Evolutionary conservation across 202 grass and related monocot genomes (phyloP).

Genomic region (Panicum virgatum): DNA sequence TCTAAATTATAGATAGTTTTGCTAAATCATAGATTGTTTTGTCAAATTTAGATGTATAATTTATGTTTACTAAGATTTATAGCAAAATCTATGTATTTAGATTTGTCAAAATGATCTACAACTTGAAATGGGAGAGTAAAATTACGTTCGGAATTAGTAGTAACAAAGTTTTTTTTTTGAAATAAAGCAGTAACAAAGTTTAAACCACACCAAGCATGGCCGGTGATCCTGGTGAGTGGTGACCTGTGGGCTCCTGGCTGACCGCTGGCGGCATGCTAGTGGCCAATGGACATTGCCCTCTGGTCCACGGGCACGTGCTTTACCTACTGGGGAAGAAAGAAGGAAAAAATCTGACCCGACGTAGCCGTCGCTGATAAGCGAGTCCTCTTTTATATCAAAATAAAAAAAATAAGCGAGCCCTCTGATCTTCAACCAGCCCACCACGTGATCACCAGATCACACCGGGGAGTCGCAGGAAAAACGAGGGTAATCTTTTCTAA

Average conservation of each 20-base stretch:
- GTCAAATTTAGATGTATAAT: too few species aligned
- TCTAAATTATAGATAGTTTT: too few species aligned
- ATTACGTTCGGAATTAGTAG: neutral
- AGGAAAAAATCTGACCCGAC: neutral
- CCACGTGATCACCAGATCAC: neutral
- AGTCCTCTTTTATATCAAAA: too few species aligned
- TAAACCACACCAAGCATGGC: neutral
- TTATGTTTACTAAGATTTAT: too few species aligned
- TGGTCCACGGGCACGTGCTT: neutral
- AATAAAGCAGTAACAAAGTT: too few species aligned
- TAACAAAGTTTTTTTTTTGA: too few species aligned
- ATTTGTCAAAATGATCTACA: too few species aligned
- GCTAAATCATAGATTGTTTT: too few species aligned
- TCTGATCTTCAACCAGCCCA: conserved; percentile 1
- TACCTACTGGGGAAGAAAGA: neutral
- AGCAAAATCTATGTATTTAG: too few species aligned
- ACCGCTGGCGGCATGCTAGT: neutral
- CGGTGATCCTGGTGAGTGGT: neutral
- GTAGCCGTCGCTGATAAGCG: conserved; percentile 38
- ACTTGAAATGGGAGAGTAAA: too few species aligned
- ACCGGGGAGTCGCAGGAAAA: neutral
- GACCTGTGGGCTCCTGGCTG: neutral
- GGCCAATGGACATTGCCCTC: neutral
- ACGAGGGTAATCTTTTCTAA: neutral
- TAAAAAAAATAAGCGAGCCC: conserved; percentile 45